Evolutionary conservation across 2,329 filamentous ascomycete species (phyloP).

Genomic region (Plenodomus tracheiphilus): DNA sequence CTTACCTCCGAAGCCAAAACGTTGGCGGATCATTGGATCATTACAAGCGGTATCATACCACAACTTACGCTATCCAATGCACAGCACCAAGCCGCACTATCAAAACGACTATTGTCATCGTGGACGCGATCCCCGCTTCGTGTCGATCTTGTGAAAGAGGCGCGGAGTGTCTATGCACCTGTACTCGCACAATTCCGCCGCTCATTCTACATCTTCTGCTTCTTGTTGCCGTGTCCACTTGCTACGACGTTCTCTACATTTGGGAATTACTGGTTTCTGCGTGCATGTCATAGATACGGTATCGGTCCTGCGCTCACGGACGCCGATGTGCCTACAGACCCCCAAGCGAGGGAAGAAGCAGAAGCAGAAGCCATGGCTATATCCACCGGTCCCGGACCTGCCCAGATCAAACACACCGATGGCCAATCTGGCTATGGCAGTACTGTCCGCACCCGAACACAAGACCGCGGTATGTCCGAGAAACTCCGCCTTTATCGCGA

Average conservation of each 20-base stretch:
- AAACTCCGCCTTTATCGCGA: slow-evolving; percentile 60
- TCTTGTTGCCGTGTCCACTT: slow-evolving; percentile 54
- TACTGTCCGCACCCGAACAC: slow-evolving; percentile 46
- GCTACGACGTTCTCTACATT: slow-evolving; percentile 51
- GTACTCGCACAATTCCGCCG: slow-evolving; percentile 53
- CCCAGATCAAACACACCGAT: slow-evolving; percentile 44
- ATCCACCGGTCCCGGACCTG: slow-evolving; percentile 54
- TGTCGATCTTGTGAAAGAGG: slow-evolving; percentile 50
- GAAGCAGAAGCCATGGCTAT: slow-evolving; percentile 55
- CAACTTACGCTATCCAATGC: slow-evolving; percentile 50
- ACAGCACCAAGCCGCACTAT: slow-evolving; percentile 45
- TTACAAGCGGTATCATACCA: slow-evolving; percentile 56
- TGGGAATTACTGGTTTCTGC: slow-evolving; percentile 55
- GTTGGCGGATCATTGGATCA: slow-evolving; percentile 59
- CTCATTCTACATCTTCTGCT: slow-evolving; percentile 60
- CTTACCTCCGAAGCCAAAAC: slow-evolving; percentile 62
- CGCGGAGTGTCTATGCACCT: slow-evolving; percentile 49
- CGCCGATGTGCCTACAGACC: slow-evolving; percentile 10
- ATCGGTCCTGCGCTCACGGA: slow-evolving; percentile 32
- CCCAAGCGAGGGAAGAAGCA: slow-evolving; percentile 17
- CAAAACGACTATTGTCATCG: slow-evolving; percentile 55
- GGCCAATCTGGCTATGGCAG: slow-evolving; percentile 34
- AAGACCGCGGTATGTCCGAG: slow-evolving; percentile 53
- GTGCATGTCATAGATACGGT: slow-evolving; percentile 45
- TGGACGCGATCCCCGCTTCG: slow-evolving; percentile 52